Evolutionary conservation across 495 filamentous ascomycete genomes (phyloP).

Genomic region (Penicillium paradoxum): DNA sequence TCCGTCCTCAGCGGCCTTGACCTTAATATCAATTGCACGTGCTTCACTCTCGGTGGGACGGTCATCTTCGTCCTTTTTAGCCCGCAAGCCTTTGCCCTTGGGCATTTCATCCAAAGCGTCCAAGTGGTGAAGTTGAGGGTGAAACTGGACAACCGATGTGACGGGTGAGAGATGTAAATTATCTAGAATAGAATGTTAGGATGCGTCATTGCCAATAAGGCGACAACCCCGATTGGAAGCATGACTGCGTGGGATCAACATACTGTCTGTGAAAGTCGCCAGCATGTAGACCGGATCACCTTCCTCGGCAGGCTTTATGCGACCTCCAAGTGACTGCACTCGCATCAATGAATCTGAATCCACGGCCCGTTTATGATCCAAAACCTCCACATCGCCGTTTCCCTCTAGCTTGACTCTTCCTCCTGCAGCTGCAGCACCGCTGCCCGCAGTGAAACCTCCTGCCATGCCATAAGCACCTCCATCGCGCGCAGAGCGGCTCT

Average conservation of each 20-base stretch:
- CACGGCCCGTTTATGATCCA: constrained; percentile 35
- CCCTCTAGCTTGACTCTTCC: constrained; percentile 36
- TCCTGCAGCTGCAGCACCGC: constrained; percentile 12
- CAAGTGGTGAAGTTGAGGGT: constrained; percentile 69
- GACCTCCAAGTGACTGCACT: constrained; percentile 59
- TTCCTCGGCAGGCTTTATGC: constrained; percentile 53
- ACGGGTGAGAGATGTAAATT: constrained; percentile 66
- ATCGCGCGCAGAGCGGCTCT: constrained; percentile 48
- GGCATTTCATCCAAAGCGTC: constrained; percentile 58
- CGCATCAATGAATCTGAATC: constrained; percentile 27
- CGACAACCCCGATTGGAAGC: not conserved
- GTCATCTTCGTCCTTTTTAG: constrained; percentile 44
- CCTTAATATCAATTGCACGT: constrained; percentile 60
- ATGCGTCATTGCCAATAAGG: not conserved
- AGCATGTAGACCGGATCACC: constrained; percentile 66
- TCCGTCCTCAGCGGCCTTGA: constrained; percentile 57
- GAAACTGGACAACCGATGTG: constrained; percentile 64
- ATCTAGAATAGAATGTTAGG: constrained; percentile 35
- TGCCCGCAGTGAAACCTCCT: constrained; percentile 50
- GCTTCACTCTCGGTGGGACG: constrained; percentile 48
- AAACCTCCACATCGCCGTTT: constrained; percentile 34
- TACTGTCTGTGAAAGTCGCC: constrained; percentile 62
- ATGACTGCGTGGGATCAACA: constrained; percentile 15
- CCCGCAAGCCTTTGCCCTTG: constrained; percentile 28
- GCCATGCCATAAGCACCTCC: constrained; percentile 56